Evolutionary conservation across 2,329 filamentous ascomycete genomes (phyloP), one percentile per base, ranked within the genome.

Genomic region (Ceratocystis smalleyi): DNA sequence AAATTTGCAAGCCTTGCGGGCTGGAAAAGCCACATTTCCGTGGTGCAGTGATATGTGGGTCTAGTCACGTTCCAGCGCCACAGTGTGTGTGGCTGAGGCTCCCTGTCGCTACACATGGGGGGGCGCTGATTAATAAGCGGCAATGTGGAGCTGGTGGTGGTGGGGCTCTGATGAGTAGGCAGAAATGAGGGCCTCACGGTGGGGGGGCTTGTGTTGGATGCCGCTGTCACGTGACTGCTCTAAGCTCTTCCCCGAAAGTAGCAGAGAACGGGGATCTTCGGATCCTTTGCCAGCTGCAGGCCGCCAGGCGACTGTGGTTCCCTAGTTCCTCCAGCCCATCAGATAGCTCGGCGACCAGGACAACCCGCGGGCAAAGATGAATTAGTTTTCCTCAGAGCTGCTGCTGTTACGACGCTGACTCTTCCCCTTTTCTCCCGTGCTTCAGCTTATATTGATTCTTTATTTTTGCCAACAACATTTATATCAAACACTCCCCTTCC

Each of bases 1-100:
- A 59, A 62, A 27, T 62, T 62, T 62, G 40, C 17, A 54, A 19
- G 19, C 55, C 27, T 62, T 47, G 55, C 32, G 30, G n/a, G 5
- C 47, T 19, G 45, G 45, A 54, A 65, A 61, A 35, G 27, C 40
- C 49, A 49, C 47, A 49, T 49, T 49, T 24, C 2, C 12, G 19
- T 49, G 19, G n/a, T n/a, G n/a, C n/a, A n/a, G n/a, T n/a, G n/a
- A n/a, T n/a, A n/a, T n/a, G n/a, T n/a, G n/a, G n/a, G n/a, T n/a
- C n/a, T n/a, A n/a, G n/a, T n/a, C n/a, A n/a, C n/a, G n/a, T n/a
- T n/a, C n/a, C n/a, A n/a, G n/a, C n/a, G n/a, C n/a, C n/a, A n/a
- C n/a, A n/a, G n/a, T n/a, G n/a, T n/a, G n/a, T n/a, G n/a, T n/a
- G n/a, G n/a, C n/a, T n/a, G n/a, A n/a, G n/a, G n/a, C n/a, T n/a